Base-by-base conservation (phyloP, 2,329 filamentous ascomycete genomes). In the Penicillium sp. region DNA sequence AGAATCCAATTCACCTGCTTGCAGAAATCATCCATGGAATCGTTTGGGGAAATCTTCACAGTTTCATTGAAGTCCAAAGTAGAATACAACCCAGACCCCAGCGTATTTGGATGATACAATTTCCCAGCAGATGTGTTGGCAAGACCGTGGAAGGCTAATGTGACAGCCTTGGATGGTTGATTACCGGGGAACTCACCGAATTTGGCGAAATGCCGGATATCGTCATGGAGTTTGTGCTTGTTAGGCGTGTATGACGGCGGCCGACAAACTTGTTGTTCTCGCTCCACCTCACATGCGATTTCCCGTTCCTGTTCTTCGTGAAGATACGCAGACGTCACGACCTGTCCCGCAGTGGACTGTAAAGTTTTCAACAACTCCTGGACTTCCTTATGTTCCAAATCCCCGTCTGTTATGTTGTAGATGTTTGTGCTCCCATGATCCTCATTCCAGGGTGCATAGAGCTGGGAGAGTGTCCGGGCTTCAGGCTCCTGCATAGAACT, bases 301-400 rank as follows among this genome's bases (percentile, higher is more conserved):
- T 68, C 47, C 16, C 87, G 78, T 65, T 91, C 87, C 61, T 90
- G 85, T 55, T 91, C 87, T 64, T 90, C 86, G 3, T 84, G 76
- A n/a, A 89, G 68, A 25, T 31, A 46, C 0, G 71, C 70, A 21
- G 46, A 50, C 75, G 69, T 59, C 86, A 84, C 0, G 82, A 73
- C n/a, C 86, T 81, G 0, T 55, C 38, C 19, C 27, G 15, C 39
- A 27, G 21, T 31, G 21, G 29, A 39, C n/a, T 25, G n/a, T 33
- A 39, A 53, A 16, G 48, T 25, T 25, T 29, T 16, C 39, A 58
- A 39, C 21, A 63, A 41, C 21, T 53, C 46, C n/a, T 33, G 27
- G 13, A 56, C 41, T 19, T 27, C 33, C 4, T 11, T n/a, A 34
- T 60, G 16, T 4, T 39, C 15, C 6, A 5, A 6, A 16, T 51